These are phyloP conservation scores for Aureobasidium pullulans DNA, from an alignment of 2,329 filamentous ascomycete genomes.

Conservation along the genomic window DNA sequence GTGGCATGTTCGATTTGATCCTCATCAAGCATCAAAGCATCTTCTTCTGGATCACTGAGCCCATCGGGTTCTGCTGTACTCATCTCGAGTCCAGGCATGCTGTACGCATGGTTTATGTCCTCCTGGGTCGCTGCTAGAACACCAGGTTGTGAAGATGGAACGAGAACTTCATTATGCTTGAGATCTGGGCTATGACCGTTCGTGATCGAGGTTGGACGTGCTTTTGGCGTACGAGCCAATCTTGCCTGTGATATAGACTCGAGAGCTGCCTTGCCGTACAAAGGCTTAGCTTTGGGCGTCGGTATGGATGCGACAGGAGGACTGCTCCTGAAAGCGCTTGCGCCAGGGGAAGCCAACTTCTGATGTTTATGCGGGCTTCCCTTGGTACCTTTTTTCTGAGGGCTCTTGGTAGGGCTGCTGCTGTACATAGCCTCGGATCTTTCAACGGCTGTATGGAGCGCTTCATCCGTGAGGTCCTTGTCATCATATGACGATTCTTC, in stretches of 20 bases:
- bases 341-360: not conserved
- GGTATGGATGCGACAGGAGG: not conserved
- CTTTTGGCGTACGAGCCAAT: not conserved
- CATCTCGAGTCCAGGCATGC: not conserved
- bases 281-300: not conserved
- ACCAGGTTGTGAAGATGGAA: not conserved
- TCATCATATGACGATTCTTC: slow-evolving; percentile 12
- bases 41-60: not conserved
- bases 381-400: not conserved
- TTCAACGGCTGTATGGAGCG: not conserved
- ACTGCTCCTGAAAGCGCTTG: not conserved
- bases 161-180: not conserved
- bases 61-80: not conserved
- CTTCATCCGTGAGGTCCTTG: slow-evolving; percentile 10
- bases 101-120: not conserved
- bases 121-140: not conserved
- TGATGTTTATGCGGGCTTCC: not conserved
- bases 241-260: not conserved
- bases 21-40: not conserved
- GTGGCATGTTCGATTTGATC: not conserved
- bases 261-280: not conserved
- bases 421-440: slow-evolving; percentile 4
- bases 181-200: not conserved
- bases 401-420: not conserved
- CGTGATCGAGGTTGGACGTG: not conserved